Evolutionary conservation across 331 rosid species (phyloP).

Genomic region (Arachis monticola): DNA sequence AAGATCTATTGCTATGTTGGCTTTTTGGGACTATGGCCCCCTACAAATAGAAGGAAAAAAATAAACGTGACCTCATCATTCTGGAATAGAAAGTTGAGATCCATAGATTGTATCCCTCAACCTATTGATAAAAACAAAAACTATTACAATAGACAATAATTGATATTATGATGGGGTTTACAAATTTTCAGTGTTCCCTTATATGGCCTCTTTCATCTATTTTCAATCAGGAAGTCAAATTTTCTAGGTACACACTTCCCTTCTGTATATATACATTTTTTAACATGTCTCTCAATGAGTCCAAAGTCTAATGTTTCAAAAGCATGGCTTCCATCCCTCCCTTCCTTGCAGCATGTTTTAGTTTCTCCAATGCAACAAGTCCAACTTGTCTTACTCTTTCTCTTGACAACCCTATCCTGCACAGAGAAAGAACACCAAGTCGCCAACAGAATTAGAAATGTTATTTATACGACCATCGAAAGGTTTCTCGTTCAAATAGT

Average conservation of each 20-base stretch:
- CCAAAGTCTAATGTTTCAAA: constrained; percentile 53
- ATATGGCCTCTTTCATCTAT: constrained; percentile 43
- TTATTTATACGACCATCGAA: too few species aligned
- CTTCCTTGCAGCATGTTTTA: constrained; percentile 86
- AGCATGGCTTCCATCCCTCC: constrained; percentile 87
- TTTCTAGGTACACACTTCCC: constrained; percentile 50
- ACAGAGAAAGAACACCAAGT: constrained; percentile 24
- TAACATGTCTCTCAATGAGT: constrained; percentile 34
- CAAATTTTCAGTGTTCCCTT: constrained; percentile 43
- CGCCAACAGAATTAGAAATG: neutral
- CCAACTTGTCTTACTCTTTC: constrained; percentile 99
- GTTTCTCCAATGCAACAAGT: constrained; percentile 96
- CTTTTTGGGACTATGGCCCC: neutral
- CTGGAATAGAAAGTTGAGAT: constrained; percentile 32
- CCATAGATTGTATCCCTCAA: constrained; percentile 32
- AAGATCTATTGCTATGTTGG: neutral
- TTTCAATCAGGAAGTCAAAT: constrained; percentile 48
- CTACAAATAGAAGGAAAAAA: neutral
- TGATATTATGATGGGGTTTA: constrained; percentile 32
- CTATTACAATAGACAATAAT: constrained; percentile 34
- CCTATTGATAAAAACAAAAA: constrained; percentile 32
- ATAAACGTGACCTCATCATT: neutral
- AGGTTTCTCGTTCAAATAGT: too few species aligned
- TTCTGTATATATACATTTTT: constrained; percentile 58
- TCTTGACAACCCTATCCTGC: constrained; percentile 97